A percentile compares a stretch with the other conserved stretches of the same genome.
Evolutionary conservation across 345 rosid genomes (phyloP).

Genomic region (Erodium maritimum): DNA sequence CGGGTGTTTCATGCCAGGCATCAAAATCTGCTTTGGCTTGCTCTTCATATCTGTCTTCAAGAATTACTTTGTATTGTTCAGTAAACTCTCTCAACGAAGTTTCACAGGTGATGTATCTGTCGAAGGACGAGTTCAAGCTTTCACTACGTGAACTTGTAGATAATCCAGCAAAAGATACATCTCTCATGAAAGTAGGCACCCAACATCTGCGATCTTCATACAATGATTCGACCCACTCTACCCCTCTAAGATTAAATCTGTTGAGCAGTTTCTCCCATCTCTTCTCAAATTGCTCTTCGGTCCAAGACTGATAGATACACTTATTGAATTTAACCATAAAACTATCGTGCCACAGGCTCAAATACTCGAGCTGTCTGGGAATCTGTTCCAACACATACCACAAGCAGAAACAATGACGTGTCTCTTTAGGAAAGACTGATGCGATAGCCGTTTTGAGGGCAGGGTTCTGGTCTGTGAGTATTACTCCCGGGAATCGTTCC

Average conservation of each 20-base stretch:
- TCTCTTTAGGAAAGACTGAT: neutral
- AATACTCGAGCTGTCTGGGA: neutral
- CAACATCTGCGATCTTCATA: constrained; percentile 4
- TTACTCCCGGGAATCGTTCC: neutral
- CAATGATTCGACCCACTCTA: constrained; percentile 2
- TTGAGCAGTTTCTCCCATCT: constrained; percentile 1
- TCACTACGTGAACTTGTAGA: neutral
- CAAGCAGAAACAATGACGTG: constrained; percentile 2
- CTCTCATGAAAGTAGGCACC: neutral
- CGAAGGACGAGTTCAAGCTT: neutral
- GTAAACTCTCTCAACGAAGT: neutral
- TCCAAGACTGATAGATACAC: constrained; percentile 3
- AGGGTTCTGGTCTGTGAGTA: constrained; percentile 1
- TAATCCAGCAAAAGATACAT: constrained; percentile 5
- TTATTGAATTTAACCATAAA: neutral
- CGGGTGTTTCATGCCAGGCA: constrained; percentile 9
- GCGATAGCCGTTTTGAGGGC: neutral
- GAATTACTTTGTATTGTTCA: neutral
- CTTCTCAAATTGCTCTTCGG: constrained; percentile 1
- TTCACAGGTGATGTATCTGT: neutral
- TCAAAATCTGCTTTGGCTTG: constrained; percentile 6
- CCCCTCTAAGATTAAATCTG: neutral
- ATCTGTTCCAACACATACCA: constrained; percentile 4
- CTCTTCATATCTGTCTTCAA: neutral
- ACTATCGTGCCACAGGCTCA: neutral